Evolutionary conservation across 164 flowering plant genomes (phyloP).

Genomic region (Aristolochia contorta): DNA sequence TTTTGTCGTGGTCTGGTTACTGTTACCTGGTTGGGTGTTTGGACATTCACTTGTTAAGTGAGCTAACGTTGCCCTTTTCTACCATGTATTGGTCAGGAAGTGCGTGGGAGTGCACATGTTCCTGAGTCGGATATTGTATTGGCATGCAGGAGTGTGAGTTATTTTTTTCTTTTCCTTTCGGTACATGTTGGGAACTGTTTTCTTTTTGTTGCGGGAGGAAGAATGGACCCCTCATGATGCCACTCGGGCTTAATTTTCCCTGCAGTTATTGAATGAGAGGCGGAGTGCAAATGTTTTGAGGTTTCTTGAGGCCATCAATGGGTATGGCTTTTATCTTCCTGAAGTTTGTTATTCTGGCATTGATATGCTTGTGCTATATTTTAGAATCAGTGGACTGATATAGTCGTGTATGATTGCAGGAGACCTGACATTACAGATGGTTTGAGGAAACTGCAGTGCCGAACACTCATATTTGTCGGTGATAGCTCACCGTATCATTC

Average conservation of each 20-base stretch:
- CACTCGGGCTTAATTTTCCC: neutral
- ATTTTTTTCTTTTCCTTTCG: no score
- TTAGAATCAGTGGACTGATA: neutral
- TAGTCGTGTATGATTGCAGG: conserved; percentile 24
- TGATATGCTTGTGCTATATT: neutral
- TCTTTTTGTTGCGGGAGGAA: neutral
- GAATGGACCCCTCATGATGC: conserved; percentile 5
- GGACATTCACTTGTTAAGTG: no score
- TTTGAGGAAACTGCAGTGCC: conserved; percentile 67
- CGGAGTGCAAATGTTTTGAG: conserved; percentile 65
- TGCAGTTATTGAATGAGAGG: conserved; percentile 73
- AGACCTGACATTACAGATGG: conserved; percentile 75
- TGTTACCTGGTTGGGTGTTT: no score
- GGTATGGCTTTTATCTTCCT: conserved; percentile 26
- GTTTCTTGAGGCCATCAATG: conserved; percentile 73
- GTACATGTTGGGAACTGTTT: no score
- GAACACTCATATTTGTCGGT: conserved; percentile 85
- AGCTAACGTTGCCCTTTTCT: no score
- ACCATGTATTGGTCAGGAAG: conserved; percentile 39
- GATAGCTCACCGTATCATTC: conserved; percentile 76
- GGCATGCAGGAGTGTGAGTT: conserved; percentile 81
- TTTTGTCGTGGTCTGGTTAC: no score
- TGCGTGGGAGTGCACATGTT: conserved; percentile 49
- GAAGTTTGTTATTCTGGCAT: neutral
- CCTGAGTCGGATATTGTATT: conserved; percentile 79